Base-by-base conservation (phyloP, 306 rosid genomes). In the Medicago arabica region DNA sequence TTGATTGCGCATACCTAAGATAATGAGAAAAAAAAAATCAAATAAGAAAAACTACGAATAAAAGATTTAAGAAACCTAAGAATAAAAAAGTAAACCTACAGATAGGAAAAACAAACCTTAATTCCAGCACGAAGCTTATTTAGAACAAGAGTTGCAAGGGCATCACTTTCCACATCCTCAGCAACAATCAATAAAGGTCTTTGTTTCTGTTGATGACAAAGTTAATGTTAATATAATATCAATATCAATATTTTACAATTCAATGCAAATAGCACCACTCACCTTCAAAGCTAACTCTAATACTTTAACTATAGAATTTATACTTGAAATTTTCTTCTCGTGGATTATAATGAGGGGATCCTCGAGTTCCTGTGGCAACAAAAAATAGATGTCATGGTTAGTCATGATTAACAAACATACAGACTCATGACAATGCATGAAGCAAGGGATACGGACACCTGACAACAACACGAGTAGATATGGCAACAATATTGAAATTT, bases 81-180 rank as follows among this genome's bases (percentile, higher is more conserved):
- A 49, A 15, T 21, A 17, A 4, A 40, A 53, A 60, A 58, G 65
- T 62, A 39, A 21, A 34, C 11, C 44, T 14, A 17, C 9, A 69
- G 44, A 65, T 15, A 9, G 47, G 50, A n/a, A 74, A 72, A 38
- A 16, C 61, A 50, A 78, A 95, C 98, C 97, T 95, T 95, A 80
- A 95, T 90, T 74, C 99, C 99, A 72, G 97, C 99, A 72, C 99
- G 99, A 67, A 95, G 97, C 88, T 95, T 95, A 57, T 95, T 95
- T 41, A 95, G 61, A 73, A 95, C 89, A 21, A 95, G 97, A 70
- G 97, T 95, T 41, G 99, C 99, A 61, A 95, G 78, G 21, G 97
- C 97, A 40, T 95, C 99, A 77, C 97, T 92, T 85, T 95, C 99
- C 49, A 95, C 89, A 75, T 95, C 99, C 86, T 95, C 99, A 0